Base-by-base conservation (phyloP, 768 basidiomycete species). In the Lepiota brunneoincarnata region DNA sequence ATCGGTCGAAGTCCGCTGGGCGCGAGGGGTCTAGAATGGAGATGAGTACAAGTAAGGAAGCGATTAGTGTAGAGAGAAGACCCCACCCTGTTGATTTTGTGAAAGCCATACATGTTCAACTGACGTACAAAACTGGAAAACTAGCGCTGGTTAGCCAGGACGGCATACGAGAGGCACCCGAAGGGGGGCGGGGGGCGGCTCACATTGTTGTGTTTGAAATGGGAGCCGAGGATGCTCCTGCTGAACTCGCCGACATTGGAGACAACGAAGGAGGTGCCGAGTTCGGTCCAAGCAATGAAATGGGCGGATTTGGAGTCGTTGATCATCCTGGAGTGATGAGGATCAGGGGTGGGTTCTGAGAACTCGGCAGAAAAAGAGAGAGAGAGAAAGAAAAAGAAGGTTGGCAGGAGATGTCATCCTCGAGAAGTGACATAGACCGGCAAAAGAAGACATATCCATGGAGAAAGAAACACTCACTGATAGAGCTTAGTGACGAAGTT, bases 61-160 rank as follows among this genome's bases (percentile, higher is more conserved):
- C 4, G 49, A n/a, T 28, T 26, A 17, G 23, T 23, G 35, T 42
- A 40, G 37, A 28, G 41, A 42, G 44, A 41, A 47, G 31, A 53
- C 75, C 81, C 57, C 54, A 90, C 87, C 71, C 91, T 80, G 68
- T 93, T 93, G 71, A 91, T 91, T 73, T 95, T 95, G 74, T 93
- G 91, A 70, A 95, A 96, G 23, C 92, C 93, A 64, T 94, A 96
- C 91, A 95, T 95, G 77, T 96, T 95, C 59, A 95, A 80, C 66
- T 96, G 93, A 59, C 94, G 85, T 50, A 95, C 92, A 67, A 97
- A 96, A 64, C 89, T 91, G 11, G 91, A 92, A 68, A 97, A 96
- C 86, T 96, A 64, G n/a, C 31, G 7, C 7, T 31, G 31, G 3
- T 31, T 31, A 31, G 31, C 31, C 7, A 9, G 31, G 31, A n/a